phyloP scores from a whole-genome alignment of 2,329 filamentous ascomycete species.

The Fusarium musae region DNA sequence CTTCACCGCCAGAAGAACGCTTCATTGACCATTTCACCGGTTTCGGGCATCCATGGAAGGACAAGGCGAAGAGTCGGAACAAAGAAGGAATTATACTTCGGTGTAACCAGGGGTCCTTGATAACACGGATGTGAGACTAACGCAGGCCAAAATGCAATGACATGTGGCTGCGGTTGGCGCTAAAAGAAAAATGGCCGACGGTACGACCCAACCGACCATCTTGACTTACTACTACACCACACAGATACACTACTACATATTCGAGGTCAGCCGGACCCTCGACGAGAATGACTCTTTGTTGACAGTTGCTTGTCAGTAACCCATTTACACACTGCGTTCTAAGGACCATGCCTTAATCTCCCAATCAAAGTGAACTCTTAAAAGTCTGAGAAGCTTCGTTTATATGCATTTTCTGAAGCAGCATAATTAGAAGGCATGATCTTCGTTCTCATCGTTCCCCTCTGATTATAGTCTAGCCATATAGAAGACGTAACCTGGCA shows the following conservation, averaged over 20 bases:
- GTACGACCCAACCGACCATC: not conserved
- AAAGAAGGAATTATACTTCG: constrained; percentile 7
- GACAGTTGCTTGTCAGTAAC: not conserved
- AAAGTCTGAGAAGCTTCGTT: not conserved
- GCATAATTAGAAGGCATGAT: not conserved
- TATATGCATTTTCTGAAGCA: not conserved
- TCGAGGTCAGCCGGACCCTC: constrained; percentile 1
- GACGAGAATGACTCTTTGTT: not conserved
- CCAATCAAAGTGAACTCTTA: not conserved
- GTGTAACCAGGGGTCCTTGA: constrained; percentile 27
- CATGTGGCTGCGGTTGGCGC: constrained; percentile 24
- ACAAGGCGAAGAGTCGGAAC: constrained; percentile 8
- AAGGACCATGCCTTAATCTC: not conserved
- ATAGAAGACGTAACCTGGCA: not conserved
- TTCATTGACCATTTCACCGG: constrained; percentile 3
- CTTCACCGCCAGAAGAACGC: constrained; percentile 27
- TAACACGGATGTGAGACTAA: constrained; percentile 24
- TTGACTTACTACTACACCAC: not conserved
- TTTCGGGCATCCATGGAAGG: constrained; percentile 7
- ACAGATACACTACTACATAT: not conserved
- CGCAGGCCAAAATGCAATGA: constrained; percentile 31
- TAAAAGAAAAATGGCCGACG: constrained; percentile 40
- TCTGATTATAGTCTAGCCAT: not conserved
- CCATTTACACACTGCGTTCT: not conserved
- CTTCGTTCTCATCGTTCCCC: too few relatives aligned